A percentile compares a stretch with the other conserved stretches of the same genome.
Conservation (phyloP, 2,329 filamentous ascomycete genomes). For the Lachnellula occidentalis region DNA sequence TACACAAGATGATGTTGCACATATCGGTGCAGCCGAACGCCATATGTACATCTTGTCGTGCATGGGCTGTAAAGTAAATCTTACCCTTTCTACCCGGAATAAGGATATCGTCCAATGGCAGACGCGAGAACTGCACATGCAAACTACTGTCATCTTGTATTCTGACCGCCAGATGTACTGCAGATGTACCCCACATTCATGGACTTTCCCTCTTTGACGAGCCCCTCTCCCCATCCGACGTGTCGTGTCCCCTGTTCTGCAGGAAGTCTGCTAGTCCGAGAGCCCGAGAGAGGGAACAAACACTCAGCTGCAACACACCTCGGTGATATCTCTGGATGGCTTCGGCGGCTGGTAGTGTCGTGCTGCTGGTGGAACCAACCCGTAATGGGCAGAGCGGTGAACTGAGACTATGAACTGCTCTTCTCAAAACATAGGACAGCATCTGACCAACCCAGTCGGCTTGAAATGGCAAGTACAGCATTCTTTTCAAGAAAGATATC, state of each 20-base stretch:
- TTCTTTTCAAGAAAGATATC: neutral
- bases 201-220: neutral
- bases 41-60: neutral
- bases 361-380: neutral
- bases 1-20: neutral
- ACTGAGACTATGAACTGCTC: neutral
- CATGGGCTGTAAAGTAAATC: neutral
- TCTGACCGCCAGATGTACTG: constrained; percentile 25
- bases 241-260: constrained; percentile 15
- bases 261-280: neutral
- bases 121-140: constrained; percentile 1
- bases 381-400: neutral
- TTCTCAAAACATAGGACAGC: neutral
- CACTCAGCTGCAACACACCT: neutral
- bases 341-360: neutral
- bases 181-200: constrained; percentile 24
- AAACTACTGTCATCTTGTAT: constrained; percentile 9
- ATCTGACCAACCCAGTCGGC: neutral
- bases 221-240: constrained; percentile 17
- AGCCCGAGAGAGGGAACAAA: neutral
- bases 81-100: constrained; percentile 6
- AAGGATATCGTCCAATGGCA: constrained; percentile 12
- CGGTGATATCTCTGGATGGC: neutral
- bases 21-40: neutral
- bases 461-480: neutral